phyloP scores from a whole-genome alignment of 805 yeast species.

The Kluyveromyces siamensis region DNA sequence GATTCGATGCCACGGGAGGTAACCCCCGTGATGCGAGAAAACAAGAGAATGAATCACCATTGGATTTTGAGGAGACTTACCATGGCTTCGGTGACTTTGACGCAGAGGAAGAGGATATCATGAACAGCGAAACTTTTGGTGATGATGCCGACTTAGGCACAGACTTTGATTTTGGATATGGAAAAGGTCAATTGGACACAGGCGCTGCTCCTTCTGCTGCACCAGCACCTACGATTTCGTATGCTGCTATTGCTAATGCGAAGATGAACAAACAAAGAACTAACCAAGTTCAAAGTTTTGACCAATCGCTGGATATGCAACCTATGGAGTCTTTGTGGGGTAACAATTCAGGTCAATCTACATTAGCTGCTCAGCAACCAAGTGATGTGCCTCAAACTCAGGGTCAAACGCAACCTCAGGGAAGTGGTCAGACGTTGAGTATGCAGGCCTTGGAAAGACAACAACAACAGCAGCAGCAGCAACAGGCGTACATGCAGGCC shows the following conservation, averaged over 20 bases:
- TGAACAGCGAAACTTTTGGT: slow-evolving; percentile 28
- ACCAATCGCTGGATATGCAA: slow-evolving; percentile 32
- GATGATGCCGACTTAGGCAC: slow-evolving; percentile 24
- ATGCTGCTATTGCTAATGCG: slow-evolving; percentile 31
- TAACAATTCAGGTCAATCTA: slow-evolving; percentile 9
- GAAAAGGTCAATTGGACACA: slow-evolving; percentile 9
- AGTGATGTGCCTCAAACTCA: slow-evolving; percentile 18
- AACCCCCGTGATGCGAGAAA: slow-evolving; percentile 3
- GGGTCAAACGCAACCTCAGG: slow-evolving; percentile 7
- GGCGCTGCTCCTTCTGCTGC: neutral
- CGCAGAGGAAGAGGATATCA: slow-evolving; percentile 62
- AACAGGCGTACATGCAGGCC: slow-evolving; percentile 19
- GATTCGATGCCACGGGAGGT: slow-evolving; percentile 22
- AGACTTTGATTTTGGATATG: slow-evolving; percentile 31
- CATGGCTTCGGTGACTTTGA: slow-evolving; percentile 66
- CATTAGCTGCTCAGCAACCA: slow-evolving; percentile 10
- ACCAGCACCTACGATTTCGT: slow-evolving; percentile 13
- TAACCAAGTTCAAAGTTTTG: slow-evolving; percentile 7
- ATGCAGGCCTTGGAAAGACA: slow-evolving; percentile 45
- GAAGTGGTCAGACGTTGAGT: slow-evolving; percentile 10
- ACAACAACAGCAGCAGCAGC: slow-evolving; percentile 64
- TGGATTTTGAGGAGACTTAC: slow-evolving; percentile 79
- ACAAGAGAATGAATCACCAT: slow-evolving; percentile 23
- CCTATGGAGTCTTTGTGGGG: slow-evolving; percentile 73
- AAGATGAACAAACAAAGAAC: slow-evolving; percentile 15